phyloP scores from a whole-genome alignment of 345 rosid genomes.

The Salix udensis region DNA sequence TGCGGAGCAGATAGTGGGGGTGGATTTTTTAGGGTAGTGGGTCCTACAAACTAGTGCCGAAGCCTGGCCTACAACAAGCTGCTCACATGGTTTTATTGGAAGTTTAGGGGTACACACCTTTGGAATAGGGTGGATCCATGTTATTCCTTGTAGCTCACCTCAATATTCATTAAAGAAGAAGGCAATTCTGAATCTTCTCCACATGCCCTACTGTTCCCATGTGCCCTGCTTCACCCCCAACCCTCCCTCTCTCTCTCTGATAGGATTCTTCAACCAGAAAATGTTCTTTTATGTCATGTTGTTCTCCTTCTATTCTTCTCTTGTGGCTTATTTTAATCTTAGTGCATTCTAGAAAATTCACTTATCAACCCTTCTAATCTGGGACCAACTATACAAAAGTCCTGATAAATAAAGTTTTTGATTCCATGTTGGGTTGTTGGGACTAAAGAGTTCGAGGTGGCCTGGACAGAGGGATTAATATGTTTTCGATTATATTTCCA shows the following conservation, averaged over 20 bases:
- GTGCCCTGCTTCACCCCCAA: slow-evolving; percentile 46
- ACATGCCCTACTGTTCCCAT: slow-evolving; percentile 76
- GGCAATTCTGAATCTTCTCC: slow-evolving; percentile 65
- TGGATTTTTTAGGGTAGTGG: slow-evolving; percentile 17
- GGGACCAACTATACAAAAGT: slow-evolving; percentile 17
- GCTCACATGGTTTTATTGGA: slow-evolving; percentile 59
- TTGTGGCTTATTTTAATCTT: slow-evolving; percentile 6
- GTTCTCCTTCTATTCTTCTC: background rate
- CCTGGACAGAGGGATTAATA: background rate
- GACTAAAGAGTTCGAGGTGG: background rate
- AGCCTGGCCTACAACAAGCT: slow-evolving; percentile 55
- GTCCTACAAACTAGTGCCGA: slow-evolving; percentile 38
- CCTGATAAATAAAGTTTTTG: background rate
- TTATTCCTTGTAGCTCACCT: slow-evolving; percentile 43
- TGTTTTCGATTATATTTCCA: too few species aligned
- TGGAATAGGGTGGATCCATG: slow-evolving; percentile 50
- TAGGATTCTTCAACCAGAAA: slow-evolving; percentile 11
- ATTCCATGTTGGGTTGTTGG: slow-evolving; percentile 24
- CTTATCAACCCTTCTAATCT: slow-evolving; percentile 8
- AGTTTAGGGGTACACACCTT: slow-evolving; percentile 32
- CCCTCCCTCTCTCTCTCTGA: slow-evolving; percentile 1
- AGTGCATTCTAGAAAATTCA: background rate
- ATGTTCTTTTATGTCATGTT: slow-evolving; percentile 8
- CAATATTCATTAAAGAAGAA: slow-evolving; percentile 24
- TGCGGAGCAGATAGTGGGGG: slow-evolving; percentile 13